A percentile compares a stretch with the other conserved stretches of the same genome.
Conservation (phyloP, 352 stramenopile genomes). For the Detonula confervacea region DNA sequence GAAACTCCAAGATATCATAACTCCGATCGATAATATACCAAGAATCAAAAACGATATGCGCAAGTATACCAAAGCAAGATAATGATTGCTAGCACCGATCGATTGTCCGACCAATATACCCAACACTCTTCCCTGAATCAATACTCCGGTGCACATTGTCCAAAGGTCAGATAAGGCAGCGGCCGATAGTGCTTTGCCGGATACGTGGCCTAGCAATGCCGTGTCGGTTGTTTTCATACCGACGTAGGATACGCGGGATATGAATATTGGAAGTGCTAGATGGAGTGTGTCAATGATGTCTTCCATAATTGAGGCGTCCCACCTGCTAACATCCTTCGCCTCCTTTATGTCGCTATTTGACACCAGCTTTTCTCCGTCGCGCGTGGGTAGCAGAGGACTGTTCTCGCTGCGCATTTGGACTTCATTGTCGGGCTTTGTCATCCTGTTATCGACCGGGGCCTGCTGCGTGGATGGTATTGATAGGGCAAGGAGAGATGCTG, state of each 20-base stretch:
- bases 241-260: conserved; percentile 61
- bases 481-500: too few species aligned
- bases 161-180: conserved; percentile 79
- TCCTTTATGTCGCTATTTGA: conserved; percentile 9
- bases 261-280: conserved; percentile 66
- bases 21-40: conserved; percentile 49
- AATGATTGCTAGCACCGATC: conserved; percentile 76
- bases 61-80: conserved; percentile 78
- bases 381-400: conserved; percentile 11
- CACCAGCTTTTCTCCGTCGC: neutral
- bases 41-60: conserved; percentile 74
- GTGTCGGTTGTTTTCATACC: conserved; percentile 74
- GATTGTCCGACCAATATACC: conserved; percentile 76
- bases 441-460: neutral
- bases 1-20: conserved; percentile 73
- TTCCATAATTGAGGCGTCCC: neutral
- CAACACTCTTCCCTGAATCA: conserved; percentile 74
- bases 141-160: conserved; percentile 70
- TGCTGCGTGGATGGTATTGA: too few species aligned
- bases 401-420: conserved; percentile 16
- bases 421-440: conserved; percentile 16
- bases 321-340: neutral
- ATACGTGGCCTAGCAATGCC: conserved; percentile 80
- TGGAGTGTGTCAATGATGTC: conserved; percentile 61
- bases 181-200: conserved; percentile 66